Evolutionary conservation across 139 green algal genomes (phyloP).

Genomic region (Micromonas commoda): DNA sequence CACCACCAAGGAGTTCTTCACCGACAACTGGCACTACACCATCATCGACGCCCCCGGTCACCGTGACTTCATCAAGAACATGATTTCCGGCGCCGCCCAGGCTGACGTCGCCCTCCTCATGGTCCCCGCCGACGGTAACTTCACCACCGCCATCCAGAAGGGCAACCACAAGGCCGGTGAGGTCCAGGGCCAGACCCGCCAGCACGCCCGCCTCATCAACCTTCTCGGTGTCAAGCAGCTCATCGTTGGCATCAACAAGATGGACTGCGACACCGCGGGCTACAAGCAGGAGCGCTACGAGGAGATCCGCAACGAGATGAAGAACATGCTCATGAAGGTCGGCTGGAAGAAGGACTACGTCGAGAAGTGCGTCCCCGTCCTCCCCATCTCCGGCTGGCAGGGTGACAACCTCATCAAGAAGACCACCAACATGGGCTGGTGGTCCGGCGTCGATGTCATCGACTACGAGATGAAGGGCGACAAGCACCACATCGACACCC

Average conservation of each 20-base stretch:
- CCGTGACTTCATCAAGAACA: constrained; percentile 99
- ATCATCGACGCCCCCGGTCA: constrained; percentile 71
- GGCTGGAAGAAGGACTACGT: constrained; percentile 83
- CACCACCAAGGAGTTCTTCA: constrained; percentile 99
- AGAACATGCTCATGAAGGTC: constrained; percentile 75
- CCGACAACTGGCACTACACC: constrained; percentile 96
- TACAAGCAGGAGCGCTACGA: constrained; percentile 91
- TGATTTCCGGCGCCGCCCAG: constrained; percentile 97
- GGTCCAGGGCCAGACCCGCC: constrained; percentile 96
- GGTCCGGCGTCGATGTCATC: constrained; percentile 71
- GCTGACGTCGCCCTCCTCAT: constrained; percentile 50
- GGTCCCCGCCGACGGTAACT: constrained; percentile 70
- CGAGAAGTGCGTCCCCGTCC: constrained; percentile 76
- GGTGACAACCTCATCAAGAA: constrained; percentile 98
- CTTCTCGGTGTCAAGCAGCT: constrained; percentile 97
- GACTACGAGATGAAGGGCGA: constrained; percentile 44
- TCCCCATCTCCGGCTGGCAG: constrained; percentile 98
- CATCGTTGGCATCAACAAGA: constrained; percentile 78
- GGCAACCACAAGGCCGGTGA: constrained; percentile 91
- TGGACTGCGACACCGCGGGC: constrained; percentile 82
- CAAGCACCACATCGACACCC: constrained; percentile 61
- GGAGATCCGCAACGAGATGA: constrained; percentile 97
- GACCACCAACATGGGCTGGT: constrained; percentile 92
- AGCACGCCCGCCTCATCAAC: constrained; percentile 97
- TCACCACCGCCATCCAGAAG: constrained; percentile 96